Evolutionary conservation across 2,329 filamentous ascomycete species (phyloP).

Genomic region (Sarocladiaceae sp.): DNA sequence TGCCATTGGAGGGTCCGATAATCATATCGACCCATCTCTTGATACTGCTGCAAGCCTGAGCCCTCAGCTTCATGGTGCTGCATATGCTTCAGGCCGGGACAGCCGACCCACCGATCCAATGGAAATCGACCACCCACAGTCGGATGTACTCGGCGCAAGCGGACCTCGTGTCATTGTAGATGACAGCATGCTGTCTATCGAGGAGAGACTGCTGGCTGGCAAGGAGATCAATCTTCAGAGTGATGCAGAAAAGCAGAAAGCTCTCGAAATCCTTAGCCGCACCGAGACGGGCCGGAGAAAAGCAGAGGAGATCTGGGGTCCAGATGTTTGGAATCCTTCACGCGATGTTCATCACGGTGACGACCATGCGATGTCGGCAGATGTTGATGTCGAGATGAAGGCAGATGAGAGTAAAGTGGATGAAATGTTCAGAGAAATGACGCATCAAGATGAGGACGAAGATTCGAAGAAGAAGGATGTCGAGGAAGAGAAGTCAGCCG

Average conservation of each 20-base stretch:
- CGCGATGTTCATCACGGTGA: slow-evolving; percentile 16
- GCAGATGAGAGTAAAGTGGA: slow-evolving; percentile 46
- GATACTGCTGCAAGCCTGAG: neutral
- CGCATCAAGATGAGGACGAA: slow-evolving; percentile 48
- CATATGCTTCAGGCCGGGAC: neutral
- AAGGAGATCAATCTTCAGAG: slow-evolving; percentile 39
- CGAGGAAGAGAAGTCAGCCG: slow-evolving; percentile 3
- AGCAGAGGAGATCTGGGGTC: slow-evolving; percentile 48
- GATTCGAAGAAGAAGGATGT: slow-evolving; percentile 32
- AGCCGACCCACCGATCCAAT: slow-evolving; percentile 25
- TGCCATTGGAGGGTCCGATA: neutral
- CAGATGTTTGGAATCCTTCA: slow-evolving; percentile 39
- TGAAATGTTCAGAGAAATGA: slow-evolving; percentile 53
- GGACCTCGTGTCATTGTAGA: slow-evolving; percentile 39
- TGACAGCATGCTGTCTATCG: slow-evolving; percentile 38
- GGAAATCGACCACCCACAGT: slow-evolving; percentile 38
- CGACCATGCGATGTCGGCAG: slow-evolving; percentile 13
- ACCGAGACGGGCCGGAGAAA: slow-evolving; percentile 46
- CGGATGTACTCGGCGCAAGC: slow-evolving; percentile 36
- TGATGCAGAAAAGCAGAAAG: slow-evolving; percentile 43
- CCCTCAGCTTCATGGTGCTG: neutral
- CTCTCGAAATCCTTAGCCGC: slow-evolving; percentile 47
- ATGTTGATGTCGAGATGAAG: slow-evolving; percentile 18
- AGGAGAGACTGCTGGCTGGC: slow-evolving; percentile 47
- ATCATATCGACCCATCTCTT: slow-evolving; percentile 2